phyloP scores from a whole-genome alignment of 768 basidiomycete species.

The Termitomyces sp. region DNA sequence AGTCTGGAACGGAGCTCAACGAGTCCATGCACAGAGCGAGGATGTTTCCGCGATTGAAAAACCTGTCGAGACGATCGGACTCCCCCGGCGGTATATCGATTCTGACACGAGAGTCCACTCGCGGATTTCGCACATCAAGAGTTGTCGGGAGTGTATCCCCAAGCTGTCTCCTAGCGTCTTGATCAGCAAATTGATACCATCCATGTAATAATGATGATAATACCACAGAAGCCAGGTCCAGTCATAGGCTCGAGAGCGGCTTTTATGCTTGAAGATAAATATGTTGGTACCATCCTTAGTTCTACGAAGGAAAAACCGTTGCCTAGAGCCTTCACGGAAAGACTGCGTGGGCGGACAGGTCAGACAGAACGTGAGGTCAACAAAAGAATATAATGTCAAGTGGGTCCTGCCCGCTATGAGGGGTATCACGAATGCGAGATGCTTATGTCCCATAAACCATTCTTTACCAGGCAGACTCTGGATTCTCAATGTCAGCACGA shows the following conservation, averaged over 20 bases:
- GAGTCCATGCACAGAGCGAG: slow-evolving; percentile 55
- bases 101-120: slow-evolving; percentile 58
- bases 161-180: slow-evolving; percentile 51
- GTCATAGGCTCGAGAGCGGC: slow-evolving; percentile 72
- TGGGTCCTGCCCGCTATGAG: slow-evolving; percentile 54
- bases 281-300: slow-evolving; percentile 70
- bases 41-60: slow-evolving; percentile 59
- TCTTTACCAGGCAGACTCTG: slow-evolving; percentile 66
- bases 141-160: slow-evolving; percentile 65
- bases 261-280: slow-evolving; percentile 81
- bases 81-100: slow-evolving; percentile 60
- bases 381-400: slow-evolving; percentile 83
- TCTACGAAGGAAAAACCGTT: slow-evolving; percentile 43
- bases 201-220: neutral
- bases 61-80: slow-evolving; percentile 32
- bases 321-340: slow-evolving; percentile 28
- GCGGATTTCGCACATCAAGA: slow-evolving; percentile 69
- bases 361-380: slow-evolving; percentile 79
- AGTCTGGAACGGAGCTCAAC: slow-evolving; percentile 50
- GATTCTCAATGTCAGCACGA: slow-evolving; percentile 8
- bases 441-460: slow-evolving; percentile 64
- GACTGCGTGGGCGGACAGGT: slow-evolving; percentile 54
- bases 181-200: neutral
- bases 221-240: slow-evolving; percentile 91
- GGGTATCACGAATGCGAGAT: slow-evolving; percentile 75